Evolutionary conservation across 208 protist genomes (phyloP), one percentile per base, ranked within the genome.

Genomic region (Trypanosoma grayi): DNA sequence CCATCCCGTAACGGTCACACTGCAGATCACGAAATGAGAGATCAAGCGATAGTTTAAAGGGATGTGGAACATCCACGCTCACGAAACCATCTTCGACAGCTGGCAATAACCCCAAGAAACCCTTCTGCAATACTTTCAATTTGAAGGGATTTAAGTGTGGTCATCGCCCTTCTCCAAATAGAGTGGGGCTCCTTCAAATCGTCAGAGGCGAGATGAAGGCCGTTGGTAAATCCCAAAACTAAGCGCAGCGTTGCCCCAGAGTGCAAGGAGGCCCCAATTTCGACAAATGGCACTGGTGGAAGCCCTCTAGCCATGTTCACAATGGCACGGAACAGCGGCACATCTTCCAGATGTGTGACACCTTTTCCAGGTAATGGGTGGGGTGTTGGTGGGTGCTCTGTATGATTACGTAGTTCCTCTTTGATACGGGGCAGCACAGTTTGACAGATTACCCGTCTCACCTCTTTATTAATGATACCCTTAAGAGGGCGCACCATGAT

Each of bases 241-340:
- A 64, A 3, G 27, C 18, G 58, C 31, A 64, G 2, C 36, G 58
- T 64, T 24, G 58, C 43, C 2, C 47, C 58, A 31, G 44, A 24
- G n/a, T 39, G 58, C 18, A 55, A 1, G 13, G 46, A 55, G 4
- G 47, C 34, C 11, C n/a, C 28, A 3, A 33, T 10, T 0, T 25
- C 20, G 4, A 55, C 33, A 34, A 44, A 30, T 4, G 14, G 2
- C 0, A 64, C 14, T 28, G 30, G 2, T 14, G 58, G 44, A 10
- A 37, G 3, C 0, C 45, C 39, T 16, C 51, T 56, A 2, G 51
- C 6, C 8, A 33, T 22, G 7, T 57, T 66, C 11, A 66, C 40
- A 27, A 51, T 9, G 11, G 39, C 22, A 25, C 50, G 37, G 20
- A 58, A 31, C 0, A 66, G 50, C n/a, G 16, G 7, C 31, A 13